Base-by-base conservation (phyloP, 2,329 filamentous ascomycete species). In the Exophiala sideris region DNA sequence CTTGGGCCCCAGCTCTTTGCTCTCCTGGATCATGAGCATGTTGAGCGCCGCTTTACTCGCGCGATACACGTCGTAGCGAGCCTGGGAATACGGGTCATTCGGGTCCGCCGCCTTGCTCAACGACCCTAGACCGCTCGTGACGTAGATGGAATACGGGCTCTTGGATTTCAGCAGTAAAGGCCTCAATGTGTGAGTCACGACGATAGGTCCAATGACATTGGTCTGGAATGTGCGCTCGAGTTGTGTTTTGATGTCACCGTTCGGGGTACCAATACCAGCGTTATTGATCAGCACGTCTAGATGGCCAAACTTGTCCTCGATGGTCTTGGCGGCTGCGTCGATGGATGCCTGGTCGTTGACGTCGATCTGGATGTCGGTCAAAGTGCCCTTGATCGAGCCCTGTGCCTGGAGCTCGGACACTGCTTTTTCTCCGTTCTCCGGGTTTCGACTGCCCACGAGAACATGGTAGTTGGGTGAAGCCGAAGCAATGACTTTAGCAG, bases 41-140 rank as follows among this genome's bases (percentile, higher is more conserved):
- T 76, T 73, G 8, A 76, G 35, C 0, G 73, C 74, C 1, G 72
- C 69, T 57, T 77, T 77, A 61, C 71, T 75, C 2, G 65, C 59
- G 7, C 70, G 62, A 50, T 77, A 76, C 0, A 64, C 60, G 18
- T 62, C 67, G 2, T 68, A 66, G 3, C 14, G 33, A n/a, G 35
- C 16, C 16, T 44, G 40, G 9, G 60, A 53, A 1, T 48, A 49
- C 34, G 70, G 68, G 7, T 54, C 66, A 1, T 48, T 24, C 0
- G 59, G 67, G 0, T 57, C 58, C 36, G 65, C 61, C 45, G 75
- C 69, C 1, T 71, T 32, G 12, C 14, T 12, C 9, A 56, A 21
- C n/a, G 57, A 55, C 7, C 53, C 52, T 3, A 52, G 33, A 33
- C 67, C 65, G 47, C 73, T 77, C 33, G 70, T 64, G 3, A 74